phyloP scores from a whole-genome alignment of 2,329 filamentous ascomycete genomes.

The Cercospora sp. region DNA sequence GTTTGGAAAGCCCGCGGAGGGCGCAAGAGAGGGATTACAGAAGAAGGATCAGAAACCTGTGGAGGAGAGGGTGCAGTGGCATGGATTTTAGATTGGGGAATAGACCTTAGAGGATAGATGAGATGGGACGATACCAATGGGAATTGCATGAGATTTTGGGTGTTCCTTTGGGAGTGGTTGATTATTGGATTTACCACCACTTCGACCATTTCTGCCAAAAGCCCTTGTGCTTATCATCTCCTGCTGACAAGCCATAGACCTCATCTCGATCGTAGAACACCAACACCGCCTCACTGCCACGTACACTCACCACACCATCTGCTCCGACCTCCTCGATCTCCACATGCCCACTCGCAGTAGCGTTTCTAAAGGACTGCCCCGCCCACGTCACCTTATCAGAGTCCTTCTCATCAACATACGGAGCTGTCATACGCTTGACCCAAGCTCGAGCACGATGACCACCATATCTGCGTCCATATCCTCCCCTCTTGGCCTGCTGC shows the following conservation, averaged over 20 bases:
- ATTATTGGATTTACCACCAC: neutral
- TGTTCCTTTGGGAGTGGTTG: neutral
- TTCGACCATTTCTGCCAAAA: neutral
- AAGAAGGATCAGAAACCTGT: constrained; percentile 35
- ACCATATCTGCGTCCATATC: neutral
- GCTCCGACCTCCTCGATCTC: constrained; percentile 26
- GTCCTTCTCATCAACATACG: constrained; percentile 31
- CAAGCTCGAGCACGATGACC: constrained; percentile 8
- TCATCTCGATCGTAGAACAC: constrained; percentile 31
- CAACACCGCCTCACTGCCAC: constrained; percentile 37
- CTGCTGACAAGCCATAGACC: constrained; percentile 3
- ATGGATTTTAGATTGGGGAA: constrained; percentile 28
- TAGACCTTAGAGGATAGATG: neutral
- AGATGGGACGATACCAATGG: neutral
- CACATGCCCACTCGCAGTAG: constrained; percentile 25
- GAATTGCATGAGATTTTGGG: neutral
- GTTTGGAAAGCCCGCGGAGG: constrained; percentile 54
- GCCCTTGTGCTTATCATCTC: neutral
- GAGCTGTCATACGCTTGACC: constrained; percentile 35
- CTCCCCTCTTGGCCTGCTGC: neutral
- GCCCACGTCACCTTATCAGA: constrained; percentile 34
- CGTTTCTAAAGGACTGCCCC: constrained; percentile 34
- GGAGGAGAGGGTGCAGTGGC: constrained; percentile 35
- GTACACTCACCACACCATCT: constrained; percentile 28
- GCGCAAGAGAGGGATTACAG: constrained; percentile 47